Percentiles rank a stretch among this genome's conserved stretches.
Conservation (phyloP, 208 protist genomes). For the Porcisia deanei region DNA sequence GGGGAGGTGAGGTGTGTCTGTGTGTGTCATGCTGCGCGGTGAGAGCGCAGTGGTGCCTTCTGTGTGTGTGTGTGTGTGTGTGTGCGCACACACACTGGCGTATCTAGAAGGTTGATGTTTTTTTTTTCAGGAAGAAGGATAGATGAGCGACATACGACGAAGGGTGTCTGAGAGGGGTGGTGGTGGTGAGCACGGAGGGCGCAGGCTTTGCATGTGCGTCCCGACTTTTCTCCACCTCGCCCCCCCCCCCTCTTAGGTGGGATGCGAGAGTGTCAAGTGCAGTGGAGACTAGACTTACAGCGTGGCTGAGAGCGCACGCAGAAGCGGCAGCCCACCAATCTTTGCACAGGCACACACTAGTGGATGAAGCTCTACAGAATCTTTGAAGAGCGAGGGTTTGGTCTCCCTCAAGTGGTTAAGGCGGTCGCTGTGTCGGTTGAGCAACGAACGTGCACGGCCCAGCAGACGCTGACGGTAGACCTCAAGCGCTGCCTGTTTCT, state of each 20-base stretch:
- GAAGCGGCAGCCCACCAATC: slow-evolving; percentile 17
- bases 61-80: not conserved
- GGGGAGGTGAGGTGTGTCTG: not conserved
- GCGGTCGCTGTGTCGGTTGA: slow-evolving; percentile 11
- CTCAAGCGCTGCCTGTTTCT: not conserved
- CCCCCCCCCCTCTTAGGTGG: not conserved
- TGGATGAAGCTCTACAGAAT: slow-evolving; percentile 2
- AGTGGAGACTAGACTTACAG: not conserved
- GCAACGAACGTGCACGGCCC: not conserved
- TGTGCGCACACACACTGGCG: not conserved
- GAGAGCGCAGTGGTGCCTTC: not conserved
- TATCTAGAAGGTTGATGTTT: not conserved
- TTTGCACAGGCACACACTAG: slow-evolving; percentile 12
- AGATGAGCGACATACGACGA: too few relatives aligned
- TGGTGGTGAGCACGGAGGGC: too few relatives aligned
- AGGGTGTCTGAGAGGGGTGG: too few relatives aligned
- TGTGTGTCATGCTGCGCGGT: not conserved
- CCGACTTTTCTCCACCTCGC: not conserved
- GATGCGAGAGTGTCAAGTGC: not conserved
- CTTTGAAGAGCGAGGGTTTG: slow-evolving; percentile 1
- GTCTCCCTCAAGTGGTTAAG: slow-evolving; percentile 12
- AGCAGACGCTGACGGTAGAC: slow-evolving; percentile 6
- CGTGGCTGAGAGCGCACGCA: slow-evolving; percentile 14
- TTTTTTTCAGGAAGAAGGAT: not conserved
- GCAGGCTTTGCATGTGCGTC: too few relatives aligned